Conservation (phyloP, 2,329 filamentous ascomycete genomes). For the Calonectria hongkongensis region DNA sequence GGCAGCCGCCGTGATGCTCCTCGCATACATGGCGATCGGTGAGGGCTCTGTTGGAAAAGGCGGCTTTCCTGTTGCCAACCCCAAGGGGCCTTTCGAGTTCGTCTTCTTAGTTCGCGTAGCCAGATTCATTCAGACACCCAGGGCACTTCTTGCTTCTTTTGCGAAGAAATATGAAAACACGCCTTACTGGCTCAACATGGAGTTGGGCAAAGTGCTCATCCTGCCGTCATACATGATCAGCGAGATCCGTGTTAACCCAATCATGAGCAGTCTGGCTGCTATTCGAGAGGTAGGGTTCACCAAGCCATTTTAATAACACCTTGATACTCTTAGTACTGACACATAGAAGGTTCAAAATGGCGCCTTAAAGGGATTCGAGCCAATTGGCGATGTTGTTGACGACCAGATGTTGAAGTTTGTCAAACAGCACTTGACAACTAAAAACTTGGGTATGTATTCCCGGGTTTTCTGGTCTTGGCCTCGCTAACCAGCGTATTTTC, state of each 20-base stretch:
- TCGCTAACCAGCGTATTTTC: neutral
- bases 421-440: constrained; percentile 6
- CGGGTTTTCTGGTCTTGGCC: no score
- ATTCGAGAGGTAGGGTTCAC: neutral
- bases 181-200: constrained; percentile 14
- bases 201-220: constrained; percentile 9
- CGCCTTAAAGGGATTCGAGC: constrained; percentile 4
- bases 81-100: constrained; percentile 1
- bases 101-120: neutral
- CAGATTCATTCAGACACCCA: neutral
- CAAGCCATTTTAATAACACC: no score
- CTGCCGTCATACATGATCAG: constrained; percentile 10
- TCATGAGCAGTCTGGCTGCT: constrained; percentile 9
- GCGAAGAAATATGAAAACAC: neutral
- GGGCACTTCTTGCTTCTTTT: constrained; percentile 2
- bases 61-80: constrained; percentile 9
- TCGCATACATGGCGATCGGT: neutral
- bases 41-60: neutral
- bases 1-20: constrained; percentile 1
- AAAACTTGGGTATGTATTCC: neutral
- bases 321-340: neutral
- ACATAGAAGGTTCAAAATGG: neutral
- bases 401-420: constrained; percentile 7
- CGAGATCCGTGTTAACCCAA: constrained; percentile 17
- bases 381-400: constrained; percentile 11